Evolutionary conservation across 805 yeast species (phyloP), one percentile per base, ranked within the genome.

Genomic region (Tetrapisispora namnaoensis): DNA sequence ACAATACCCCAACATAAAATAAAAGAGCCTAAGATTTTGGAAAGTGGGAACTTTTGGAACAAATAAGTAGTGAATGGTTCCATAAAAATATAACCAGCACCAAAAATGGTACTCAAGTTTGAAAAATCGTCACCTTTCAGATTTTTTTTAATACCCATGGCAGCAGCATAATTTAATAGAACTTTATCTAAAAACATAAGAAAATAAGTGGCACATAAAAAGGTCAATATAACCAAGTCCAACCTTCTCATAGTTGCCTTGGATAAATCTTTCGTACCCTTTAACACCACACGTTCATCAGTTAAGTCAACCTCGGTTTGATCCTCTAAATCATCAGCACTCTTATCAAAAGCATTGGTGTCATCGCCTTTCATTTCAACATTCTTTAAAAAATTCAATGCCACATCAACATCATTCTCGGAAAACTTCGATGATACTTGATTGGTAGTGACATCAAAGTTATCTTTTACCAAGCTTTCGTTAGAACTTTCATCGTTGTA

Each of bases 141-240:
- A 55, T 77, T 70, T 2, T 68, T 59, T 56, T 73, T 76, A 54
- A 80, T 77, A 0, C 84, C 84, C 83, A 80, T 76, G 1, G 80
- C 79, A 16, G 81, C 81, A 2, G 85, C 81, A 56, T 79, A 78
- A 53, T 79, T 79, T 37, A 77, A 62, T 45, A 80, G 62, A n/a
- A 77, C 70, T 55, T 80, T 80, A 54, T 80, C 86, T 49, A 79
- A 63, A 54, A 77, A 77, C 65, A 79, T 82, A 17, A 79, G 62
- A 49, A 79, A 73, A 54, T 80, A 80, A 14, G 78, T 72, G 36
- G 71, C 66, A 53, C 82, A 76, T 54, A 80, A 60, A 28, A 78
- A 62, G 0, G 80, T 71, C 59, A 78, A 58, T 18, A 80, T 67
- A 38, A 72, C 65, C 7, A 49, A 39, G 59, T 80, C 85, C n/a